These are phyloP conservation scores for Podospora anserina DNA, from an alignment of 495 filamentous ascomycete species.

Conservation along the genomic window DNA sequence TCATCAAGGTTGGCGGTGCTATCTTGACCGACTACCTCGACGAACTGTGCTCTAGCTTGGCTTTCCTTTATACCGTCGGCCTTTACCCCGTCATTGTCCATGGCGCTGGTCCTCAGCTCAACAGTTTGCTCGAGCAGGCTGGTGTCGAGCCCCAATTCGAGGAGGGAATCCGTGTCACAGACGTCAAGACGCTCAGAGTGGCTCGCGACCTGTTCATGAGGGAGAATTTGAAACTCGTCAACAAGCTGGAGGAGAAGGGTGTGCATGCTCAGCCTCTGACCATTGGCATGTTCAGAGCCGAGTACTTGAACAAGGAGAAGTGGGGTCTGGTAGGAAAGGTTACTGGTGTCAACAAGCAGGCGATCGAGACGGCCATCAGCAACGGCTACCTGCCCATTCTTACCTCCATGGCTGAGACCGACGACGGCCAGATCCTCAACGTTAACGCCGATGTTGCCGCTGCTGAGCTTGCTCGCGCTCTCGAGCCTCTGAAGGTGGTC, in stretches of 20 bases:
- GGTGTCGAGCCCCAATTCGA: conserved; percentile 96
- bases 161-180: conserved; percentile 93
- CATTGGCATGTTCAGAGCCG: conserved; percentile 88
- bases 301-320: conserved; percentile 91
- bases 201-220: conserved; percentile 89
- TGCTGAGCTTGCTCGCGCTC: conserved; percentile 80
- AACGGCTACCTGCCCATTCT: conserved; percentile 91
- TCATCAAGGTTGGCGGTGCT: conserved; percentile 97
- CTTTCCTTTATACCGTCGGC: conserved; percentile 93
- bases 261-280: conserved; percentile 90
- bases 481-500: conserved; percentile 96
- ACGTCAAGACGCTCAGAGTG: conserved; percentile 89
- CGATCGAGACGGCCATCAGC: conserved; percentile 88
- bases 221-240: conserved; percentile 93
- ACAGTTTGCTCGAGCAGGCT: conserved; percentile 84
- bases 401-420: conserved; percentile 94
- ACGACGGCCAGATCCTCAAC: conserved; percentile 91
- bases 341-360: conserved; percentile 83
- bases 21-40: conserved; percentile 95
- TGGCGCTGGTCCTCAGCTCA: conserved; percentile 93
- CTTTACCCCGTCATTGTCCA: conserved; percentile 96
- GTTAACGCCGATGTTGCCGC: conserved; percentile 98
- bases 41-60: conserved; percentile 79
- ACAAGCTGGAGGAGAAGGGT: conserved; percentile 87
- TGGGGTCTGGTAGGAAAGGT: conserved; percentile 96